These are phyloP conservation scores for Neofusicoccum ribis DNA, from an alignment of 2,329 filamentous ascomycete species.

Conservation along the genomic window DNA sequence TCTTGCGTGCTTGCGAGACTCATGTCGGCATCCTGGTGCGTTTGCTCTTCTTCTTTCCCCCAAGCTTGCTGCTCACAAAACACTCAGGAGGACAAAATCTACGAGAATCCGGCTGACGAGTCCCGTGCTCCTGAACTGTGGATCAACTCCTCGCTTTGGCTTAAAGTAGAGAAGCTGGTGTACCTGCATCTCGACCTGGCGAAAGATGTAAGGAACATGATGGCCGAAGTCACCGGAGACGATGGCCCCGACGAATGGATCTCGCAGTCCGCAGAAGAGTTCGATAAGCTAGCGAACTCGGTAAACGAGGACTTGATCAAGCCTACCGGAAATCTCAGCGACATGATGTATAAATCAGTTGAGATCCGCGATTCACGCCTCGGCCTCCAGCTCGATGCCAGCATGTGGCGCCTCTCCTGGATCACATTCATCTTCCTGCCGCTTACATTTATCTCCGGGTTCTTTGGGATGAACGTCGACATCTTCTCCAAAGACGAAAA, in stretches of 20 bases:
- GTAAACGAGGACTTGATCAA: slow-evolving; percentile 54
- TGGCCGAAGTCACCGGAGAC: slow-evolving; percentile 43
- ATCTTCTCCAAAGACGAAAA: slow-evolving; percentile 36
- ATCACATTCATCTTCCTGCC: slow-evolving; percentile 76
- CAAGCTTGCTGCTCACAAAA: neutral
- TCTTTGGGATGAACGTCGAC: slow-evolving; percentile 56
- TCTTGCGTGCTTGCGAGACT: slow-evolving; percentile 47
- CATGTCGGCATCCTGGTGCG: slow-evolving; percentile 50
- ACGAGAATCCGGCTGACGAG: slow-evolving; percentile 56
- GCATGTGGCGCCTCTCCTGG: slow-evolving; percentile 60
- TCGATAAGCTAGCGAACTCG: slow-evolving; percentile 48
- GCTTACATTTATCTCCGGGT: slow-evolving; percentile 51
- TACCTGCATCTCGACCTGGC: slow-evolving; percentile 51
- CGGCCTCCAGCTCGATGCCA: slow-evolving; percentile 49
- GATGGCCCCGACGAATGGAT: slow-evolving; percentile 45
- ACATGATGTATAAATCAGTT: slow-evolving; percentile 54
- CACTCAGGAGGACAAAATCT: slow-evolving; percentile 48
- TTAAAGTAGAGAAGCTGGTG: slow-evolving; percentile 55
- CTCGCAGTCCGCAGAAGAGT: slow-evolving; percentile 40
- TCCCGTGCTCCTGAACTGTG: slow-evolving; percentile 54
- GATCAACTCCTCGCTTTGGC: slow-evolving; percentile 52
- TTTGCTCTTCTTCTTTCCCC: neutral
- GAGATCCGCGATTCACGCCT: slow-evolving; percentile 54
- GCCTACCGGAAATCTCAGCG: slow-evolving; percentile 51
- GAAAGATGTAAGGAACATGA: slow-evolving; percentile 46